Percentiles rank a stretch among this genome's conserved stretches.
These are phyloP conservation scores for Ogataea ramenticola DNA, from an alignment of 805 yeast species.

Conservation along the genomic window DNA sequence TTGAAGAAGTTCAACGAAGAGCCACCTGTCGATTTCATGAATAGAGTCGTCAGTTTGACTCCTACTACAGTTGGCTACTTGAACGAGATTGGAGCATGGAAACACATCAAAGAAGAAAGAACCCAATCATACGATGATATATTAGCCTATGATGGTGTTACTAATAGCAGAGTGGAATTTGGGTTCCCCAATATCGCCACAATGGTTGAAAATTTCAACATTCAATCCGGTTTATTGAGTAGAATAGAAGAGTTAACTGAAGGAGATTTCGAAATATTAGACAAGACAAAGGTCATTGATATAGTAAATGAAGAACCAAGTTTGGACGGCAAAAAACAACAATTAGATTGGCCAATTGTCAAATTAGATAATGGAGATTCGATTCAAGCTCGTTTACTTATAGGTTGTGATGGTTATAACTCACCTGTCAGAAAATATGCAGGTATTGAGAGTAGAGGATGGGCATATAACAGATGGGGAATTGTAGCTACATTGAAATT, in stretches of 20 bases:
- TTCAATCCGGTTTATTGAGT: constrained; percentile 66
- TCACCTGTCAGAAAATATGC: constrained; percentile 86
- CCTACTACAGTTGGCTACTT: constrained; percentile 69
- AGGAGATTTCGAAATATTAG: constrained; percentile 37
- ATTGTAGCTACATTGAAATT: constrained; percentile 84
- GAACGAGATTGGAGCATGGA: constrained; percentile 70
- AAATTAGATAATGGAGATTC: constrained; percentile 56
- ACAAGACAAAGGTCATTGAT: constrained; percentile 58
- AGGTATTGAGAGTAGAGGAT: constrained; percentile 79
- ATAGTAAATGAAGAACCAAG: constrained; percentile 38
- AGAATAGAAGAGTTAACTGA: constrained; percentile 40
- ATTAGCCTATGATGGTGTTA: constrained; percentile 79
- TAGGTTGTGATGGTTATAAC: constrained; percentile 95
- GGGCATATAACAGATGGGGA: constrained; percentile 85
- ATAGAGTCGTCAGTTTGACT: constrained; percentile 81
- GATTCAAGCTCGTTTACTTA: constrained; percentile 63
- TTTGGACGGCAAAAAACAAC: constrained; percentile 26
- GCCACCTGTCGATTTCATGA: constrained; percentile 52
- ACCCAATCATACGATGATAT: constrained; percentile 75
- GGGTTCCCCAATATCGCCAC: constrained; percentile 62
- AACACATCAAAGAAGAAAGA: constrained; percentile 58
- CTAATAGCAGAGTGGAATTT: constrained; percentile 64
- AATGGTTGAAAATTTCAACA: constrained; percentile 83
- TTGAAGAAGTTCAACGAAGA: constrained; percentile 37
- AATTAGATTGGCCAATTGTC: constrained; percentile 69